Base-by-base conservation (phyloP, 805 yeast species). In the Saturnispora quitensis region DNA sequence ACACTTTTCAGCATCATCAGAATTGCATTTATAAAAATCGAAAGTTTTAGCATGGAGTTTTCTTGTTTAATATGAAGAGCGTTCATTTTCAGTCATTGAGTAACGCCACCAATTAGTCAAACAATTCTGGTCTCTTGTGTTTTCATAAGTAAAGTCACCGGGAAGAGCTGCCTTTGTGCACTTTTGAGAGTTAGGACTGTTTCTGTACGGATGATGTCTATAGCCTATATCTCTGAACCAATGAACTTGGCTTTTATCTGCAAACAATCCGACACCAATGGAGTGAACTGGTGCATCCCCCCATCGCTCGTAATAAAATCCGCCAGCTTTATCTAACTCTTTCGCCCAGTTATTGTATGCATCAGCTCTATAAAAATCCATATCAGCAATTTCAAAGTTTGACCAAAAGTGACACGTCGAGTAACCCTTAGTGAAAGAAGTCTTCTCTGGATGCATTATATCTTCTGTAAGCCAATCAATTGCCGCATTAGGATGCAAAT, bases 251-350 rank as follows among this genome's bases (percentile, higher is more conserved):
- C 71, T 64, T 58, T 78, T 82, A 58, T 84, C 89, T 7, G 83
- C 86, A 62, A 89, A 86, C 48, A 87, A 62, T 7, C 80, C 78
- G 35, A 87, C 66, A 0, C 91, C 96, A 43, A 89, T 61, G 3
- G 89, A 80, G 63, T 87, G 93, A 1, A 88, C 93, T 0, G 96
- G 96, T 0, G 95, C 96, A 69, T 88, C 96, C 3, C 96, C 96
- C 96, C 96, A 88, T 52, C 96, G 69, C 65, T 89, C 96, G 60
- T 89, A 89, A 65, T 86, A 89, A 61, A 88, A 88, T 4, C 91
- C 91, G 18, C 95, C 93, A 1, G 81, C 67, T 3, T 72, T 55
- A 52, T 88, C 96, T 40, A 89, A 68, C 60, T 72, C 68, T 33
- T 82, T 69, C 60, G 83, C 78, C 80, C 85, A 88, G 12, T 68